Conservation (phyloP, 2,329 filamentous ascomycete genomes). For the Epichloe sp. region DNA sequence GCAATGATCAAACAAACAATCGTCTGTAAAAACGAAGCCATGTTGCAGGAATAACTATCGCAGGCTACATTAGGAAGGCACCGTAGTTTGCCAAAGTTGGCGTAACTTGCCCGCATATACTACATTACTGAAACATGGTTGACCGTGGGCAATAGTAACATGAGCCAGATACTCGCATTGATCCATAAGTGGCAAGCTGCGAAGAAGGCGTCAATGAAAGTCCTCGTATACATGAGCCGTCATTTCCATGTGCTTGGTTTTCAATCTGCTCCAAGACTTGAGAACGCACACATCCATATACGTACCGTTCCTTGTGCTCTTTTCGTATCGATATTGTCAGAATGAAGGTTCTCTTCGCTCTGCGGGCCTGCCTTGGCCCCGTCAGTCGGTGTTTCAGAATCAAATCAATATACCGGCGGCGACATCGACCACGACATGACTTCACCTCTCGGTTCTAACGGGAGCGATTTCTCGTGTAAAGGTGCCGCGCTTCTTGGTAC, state of each 20-base stretch:
- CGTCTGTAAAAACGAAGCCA: no score
- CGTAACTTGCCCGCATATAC: no score
- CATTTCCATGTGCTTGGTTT: no score
- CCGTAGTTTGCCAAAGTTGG: not conserved
- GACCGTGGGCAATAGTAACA: not conserved
- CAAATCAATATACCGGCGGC: slow-evolving; percentile 15
- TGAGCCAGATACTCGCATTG: not conserved
- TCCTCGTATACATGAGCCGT: not conserved
- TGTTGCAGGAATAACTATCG: not conserved
- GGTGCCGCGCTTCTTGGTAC: no score
- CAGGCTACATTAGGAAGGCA: not conserved
- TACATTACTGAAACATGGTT: not conserved
- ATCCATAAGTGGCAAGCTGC: no score
- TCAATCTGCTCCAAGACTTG: no score
- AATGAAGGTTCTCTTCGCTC: not conserved
- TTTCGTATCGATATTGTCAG: not conserved
- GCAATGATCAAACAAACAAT: no score
- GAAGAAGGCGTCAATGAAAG: not conserved
- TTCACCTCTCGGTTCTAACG: slow-evolving; percentile 28
- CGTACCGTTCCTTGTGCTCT: not conserved
- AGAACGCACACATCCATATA: not conserved
- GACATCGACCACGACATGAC: slow-evolving; percentile 43
- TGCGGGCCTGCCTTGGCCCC: not conserved
- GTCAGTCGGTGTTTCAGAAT: not conserved
- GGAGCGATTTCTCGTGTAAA: no score